Evolutionary conservation across 2,329 filamentous ascomycete species (phyloP).

Genomic region (Aspergillus ochraceus): DNA sequence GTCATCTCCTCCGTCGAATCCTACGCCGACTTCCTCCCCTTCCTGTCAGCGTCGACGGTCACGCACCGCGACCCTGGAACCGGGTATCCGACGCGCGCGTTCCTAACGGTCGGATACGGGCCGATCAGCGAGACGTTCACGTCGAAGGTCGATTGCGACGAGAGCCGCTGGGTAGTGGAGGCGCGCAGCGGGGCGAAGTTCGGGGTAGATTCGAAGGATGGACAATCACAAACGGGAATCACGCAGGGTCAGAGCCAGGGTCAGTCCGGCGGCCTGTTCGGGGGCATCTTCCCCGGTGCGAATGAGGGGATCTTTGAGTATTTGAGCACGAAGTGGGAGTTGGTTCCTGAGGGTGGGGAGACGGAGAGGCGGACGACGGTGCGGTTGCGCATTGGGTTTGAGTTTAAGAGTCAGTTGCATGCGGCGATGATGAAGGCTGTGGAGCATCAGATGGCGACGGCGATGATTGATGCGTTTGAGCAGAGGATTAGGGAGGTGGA

Average conservation of each 20-base stretch:
- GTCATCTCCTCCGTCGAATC: conserved; percentile 85
- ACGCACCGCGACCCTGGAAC: conserved; percentile 65
- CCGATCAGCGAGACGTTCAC: conserved; percentile 81
- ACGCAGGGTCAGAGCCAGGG: no score
- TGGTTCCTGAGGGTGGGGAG: conserved; percentile 37
- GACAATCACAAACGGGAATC: not conserved
- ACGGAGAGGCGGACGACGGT: conserved; percentile 65
- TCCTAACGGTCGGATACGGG: conserved; percentile 82
- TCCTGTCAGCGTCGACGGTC: conserved; percentile 75
- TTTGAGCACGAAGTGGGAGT: conserved; percentile 45
- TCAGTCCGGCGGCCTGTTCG: conserved; percentile 20
- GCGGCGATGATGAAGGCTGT: conserved; percentile 76
- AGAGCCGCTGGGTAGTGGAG: conserved; percentile 67
- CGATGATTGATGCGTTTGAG: conserved; percentile 95
- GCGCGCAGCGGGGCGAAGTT: conserved; percentile 55
- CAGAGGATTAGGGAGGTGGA: conserved; percentile 66
- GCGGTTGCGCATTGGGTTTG: conserved; percentile 72
- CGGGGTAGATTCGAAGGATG: conserved; percentile 59
- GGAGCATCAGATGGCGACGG: conserved; percentile 77
- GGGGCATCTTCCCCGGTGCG: conserved; percentile 60
- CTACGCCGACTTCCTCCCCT: conserved; percentile 87
- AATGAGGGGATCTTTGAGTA: conserved; percentile 48
- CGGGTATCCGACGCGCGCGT: conserved; percentile 67
- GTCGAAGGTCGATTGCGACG: conserved; percentile 75
- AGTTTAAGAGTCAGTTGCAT: conserved; percentile 88